Base-by-base conservation (phyloP, 345 rosid species). In the Geranium rotundifolium region DNA sequence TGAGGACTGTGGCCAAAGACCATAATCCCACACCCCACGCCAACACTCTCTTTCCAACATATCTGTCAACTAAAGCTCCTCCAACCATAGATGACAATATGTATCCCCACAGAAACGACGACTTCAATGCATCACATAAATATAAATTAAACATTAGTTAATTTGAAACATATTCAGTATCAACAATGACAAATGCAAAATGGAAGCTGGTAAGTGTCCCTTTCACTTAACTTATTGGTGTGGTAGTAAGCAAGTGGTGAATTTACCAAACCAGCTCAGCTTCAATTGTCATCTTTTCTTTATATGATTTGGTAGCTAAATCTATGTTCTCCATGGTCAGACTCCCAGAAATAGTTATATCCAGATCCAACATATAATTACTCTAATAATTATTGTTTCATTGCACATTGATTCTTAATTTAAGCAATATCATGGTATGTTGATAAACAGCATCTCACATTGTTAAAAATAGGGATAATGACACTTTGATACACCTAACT, bases 31-130 rank as follows among this genome's bases (percentile, higher is more conserved):
- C 95, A 17, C 96, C 98, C 88, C 91, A 92, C 30, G 88, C 87
- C 79, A 92, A 46, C 62, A 87, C 97, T 56, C 57, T 72, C 70
- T 92, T 92, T 50, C 98, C 98, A 62, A 96, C 98, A 41, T 89
- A 87, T 60, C 79, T 81, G 80, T 92, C 98, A 6, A 85, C 95
- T 71, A 89, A 50, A 20, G 85, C 87, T 61, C 98, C 98, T 73
- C 98, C 96, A 19, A 87, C 70, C 46, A 84, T 80, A 15, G 98
- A 89, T 49, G 96, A 87, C 63, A 92, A 85, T 41, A 89, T 87
- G 85, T 92, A 92, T 52, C 98, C 98, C 98, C 98, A 92, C 2
- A 92, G 75, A 67, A 92, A 92, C 1, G 98, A 89, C 1, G 98
- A 92, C 98, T 91, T 63, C 60, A 63, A 67, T 16, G 59, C 41